These are phyloP conservation scores for Trametes hirsuta DNA, from an alignment of 1,284 basidiomycete species.

Conservation along the genomic window DNA sequence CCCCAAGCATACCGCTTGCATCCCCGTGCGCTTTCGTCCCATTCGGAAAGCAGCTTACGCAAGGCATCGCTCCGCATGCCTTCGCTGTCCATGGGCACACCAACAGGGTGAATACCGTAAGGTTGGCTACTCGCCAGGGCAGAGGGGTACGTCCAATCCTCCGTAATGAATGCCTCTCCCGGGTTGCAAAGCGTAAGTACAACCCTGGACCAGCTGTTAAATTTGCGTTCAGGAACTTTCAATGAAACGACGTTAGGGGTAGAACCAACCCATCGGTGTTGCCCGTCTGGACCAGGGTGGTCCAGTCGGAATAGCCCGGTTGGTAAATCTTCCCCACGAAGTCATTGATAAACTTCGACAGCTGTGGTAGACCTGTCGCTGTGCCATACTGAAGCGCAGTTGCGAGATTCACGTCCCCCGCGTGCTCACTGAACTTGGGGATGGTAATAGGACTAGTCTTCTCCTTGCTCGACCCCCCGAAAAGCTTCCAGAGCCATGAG, in stretches of 20 bases:
- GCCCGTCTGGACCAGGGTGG: constrained; percentile 66
- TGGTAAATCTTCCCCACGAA: constrained; percentile 67
- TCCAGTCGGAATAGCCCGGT: constrained; percentile 72
- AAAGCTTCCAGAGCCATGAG: constrained; percentile 71
- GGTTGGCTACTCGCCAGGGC: constrained; percentile 48
- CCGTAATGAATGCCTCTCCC: constrained; percentile 73
- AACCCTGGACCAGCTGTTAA: constrained; percentile 51
- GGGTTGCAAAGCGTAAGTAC: constrained; percentile 66
- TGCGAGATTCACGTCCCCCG: constrained; percentile 63
- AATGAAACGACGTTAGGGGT: background rate
- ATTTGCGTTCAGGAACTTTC: background rate
- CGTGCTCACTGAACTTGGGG: constrained; percentile 57
- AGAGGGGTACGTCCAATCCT: constrained; percentile 75
- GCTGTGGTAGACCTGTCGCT: constrained; percentile 55
- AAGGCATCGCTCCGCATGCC: constrained; percentile 71
- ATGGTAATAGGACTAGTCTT: constrained; percentile 57
- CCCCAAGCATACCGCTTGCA: constrained; percentile 42
- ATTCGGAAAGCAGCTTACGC: constrained; percentile 61
- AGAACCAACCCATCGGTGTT: constrained; percentile 71
- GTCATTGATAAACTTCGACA: constrained; percentile 57
- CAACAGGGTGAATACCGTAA: constrained; percentile 52
- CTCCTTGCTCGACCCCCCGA: constrained; percentile 46
- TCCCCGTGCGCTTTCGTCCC: constrained; percentile 64
- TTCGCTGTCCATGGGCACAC: constrained; percentile 73
- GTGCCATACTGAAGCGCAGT: constrained; percentile 77